Evolutionary conservation across 1,139 yeast genomes (phyloP).

Genomic region (Magnusiomyces fungicola): DNA sequence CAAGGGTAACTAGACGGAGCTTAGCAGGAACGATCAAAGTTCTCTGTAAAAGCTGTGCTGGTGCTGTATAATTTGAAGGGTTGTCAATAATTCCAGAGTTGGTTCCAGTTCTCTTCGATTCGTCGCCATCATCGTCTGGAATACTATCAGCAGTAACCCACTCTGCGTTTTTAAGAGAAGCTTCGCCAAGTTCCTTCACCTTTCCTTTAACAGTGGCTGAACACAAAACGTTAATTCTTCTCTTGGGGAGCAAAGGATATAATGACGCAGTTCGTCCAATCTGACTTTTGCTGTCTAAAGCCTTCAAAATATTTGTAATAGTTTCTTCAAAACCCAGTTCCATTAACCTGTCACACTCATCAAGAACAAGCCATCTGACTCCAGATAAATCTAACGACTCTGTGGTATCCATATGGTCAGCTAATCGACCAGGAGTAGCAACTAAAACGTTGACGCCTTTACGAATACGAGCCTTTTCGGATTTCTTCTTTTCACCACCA

Average conservation of each 20-base stretch:
- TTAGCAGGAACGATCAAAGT: constrained; percentile 85
- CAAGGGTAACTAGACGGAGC: constrained; percentile 71
- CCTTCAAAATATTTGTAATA: constrained; percentile 60
- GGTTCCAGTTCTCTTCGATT: constrained; percentile 23
- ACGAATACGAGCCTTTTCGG: constrained; percentile 83
- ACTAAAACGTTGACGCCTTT: constrained; percentile 85
- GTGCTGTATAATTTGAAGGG: constrained; percentile 46
- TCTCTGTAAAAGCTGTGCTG: constrained; percentile 82
- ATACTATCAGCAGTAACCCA: constrained; percentile 42
- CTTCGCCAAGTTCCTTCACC: constrained; percentile 72
- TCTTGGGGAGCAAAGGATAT: constrained; percentile 44
- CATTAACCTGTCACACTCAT: constrained; percentile 93
- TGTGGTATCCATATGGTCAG: constrained; percentile 90
- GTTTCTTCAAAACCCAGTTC: constrained; percentile 96
- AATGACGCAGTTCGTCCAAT: constrained; percentile 21
- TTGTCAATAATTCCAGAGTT: constrained; percentile 1
- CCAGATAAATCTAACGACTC: constrained; percentile 62
- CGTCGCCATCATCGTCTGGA: constrained; percentile 34
- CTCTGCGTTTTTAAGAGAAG: constrained; percentile 60
- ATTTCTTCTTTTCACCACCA: constrained; percentile 91
- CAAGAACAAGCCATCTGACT: constrained; percentile 76
- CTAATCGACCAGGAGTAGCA: constrained; percentile 87
- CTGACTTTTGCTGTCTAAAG: constrained; percentile 10
- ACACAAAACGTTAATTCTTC: constrained; percentile 74
- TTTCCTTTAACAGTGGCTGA: constrained; percentile 88